Evolutionary conservation across 2,329 filamentous ascomycete species (phyloP).

Genomic region (Calonectria pseudoturangicola): DNA sequence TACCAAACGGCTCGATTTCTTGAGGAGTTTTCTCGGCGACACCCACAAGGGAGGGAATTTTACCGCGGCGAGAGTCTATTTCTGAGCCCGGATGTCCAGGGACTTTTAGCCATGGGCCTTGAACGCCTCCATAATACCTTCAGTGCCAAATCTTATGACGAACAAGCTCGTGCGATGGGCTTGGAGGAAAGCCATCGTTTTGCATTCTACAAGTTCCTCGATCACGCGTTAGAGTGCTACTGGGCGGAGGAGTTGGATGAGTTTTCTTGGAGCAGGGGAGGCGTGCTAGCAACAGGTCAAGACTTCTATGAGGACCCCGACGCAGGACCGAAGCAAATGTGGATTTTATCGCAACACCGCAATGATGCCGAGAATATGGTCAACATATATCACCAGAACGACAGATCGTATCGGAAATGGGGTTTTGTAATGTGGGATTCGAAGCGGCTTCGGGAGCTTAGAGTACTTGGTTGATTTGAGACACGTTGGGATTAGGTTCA

Average conservation of each 20-base stretch:
- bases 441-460: background rate
- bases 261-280: slow-evolving; percentile 9
- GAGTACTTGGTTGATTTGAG: slow-evolving; percentile 1
- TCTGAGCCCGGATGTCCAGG: slow-evolving; percentile 6
- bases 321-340: slow-evolving; percentile 3
- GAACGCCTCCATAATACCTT: slow-evolving; percentile 4
- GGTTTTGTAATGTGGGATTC: slow-evolving; percentile 17
- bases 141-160: background rate
- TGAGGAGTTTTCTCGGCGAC: background rate
- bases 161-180: background rate
- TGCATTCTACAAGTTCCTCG: slow-evolving; percentile 17
- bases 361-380: slow-evolving; percentile 10
- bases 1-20: background rate
- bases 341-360: background rate
- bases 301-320: slow-evolving; percentile 12
- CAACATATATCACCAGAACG: slow-evolving; percentile 18
- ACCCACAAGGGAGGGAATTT: slow-evolving; percentile 3
- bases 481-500: no score
- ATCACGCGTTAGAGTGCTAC: slow-evolving; percentile 11
- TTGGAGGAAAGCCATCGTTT: background rate
- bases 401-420: slow-evolving; percentile 13
- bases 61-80: slow-evolving; percentile 11
- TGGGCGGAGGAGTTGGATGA: background rate
- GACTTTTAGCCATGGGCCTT: slow-evolving; percentile 2
- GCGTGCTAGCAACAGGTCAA: background rate